Evolutionary conservation across 176 grass and related monocot species (phyloP), one percentile per base, ranked within the genome.

Genomic region (Oryza coarctata): DNA sequence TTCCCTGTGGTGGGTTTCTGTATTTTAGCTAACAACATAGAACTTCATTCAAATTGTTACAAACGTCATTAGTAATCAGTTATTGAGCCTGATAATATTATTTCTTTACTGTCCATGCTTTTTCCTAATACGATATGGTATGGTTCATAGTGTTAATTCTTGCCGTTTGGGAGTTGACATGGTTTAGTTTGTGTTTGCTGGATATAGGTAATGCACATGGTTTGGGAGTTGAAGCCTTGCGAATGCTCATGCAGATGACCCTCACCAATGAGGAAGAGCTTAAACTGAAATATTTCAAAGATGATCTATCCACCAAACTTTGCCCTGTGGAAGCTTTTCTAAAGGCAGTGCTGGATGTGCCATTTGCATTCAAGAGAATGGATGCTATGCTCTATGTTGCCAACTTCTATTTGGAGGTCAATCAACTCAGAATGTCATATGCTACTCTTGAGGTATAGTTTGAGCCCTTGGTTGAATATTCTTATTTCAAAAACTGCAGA

Each of bases 311-410:
- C 34, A 74, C 62, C 72, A 95, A 84, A 44, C 92, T 95, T 35
- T 89, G 92, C 38, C 63, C 84, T 0, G 63, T 94, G 20, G 95
- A 98, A 83, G 70, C 62, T 23, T 98, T 93, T 84, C 41, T 98
- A 7, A 98, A 91, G 76, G 82, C 72, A 44, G 74, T 95, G 36
- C 80, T 93, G 34, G 81, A 91, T n/a, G 79, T 95, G 33, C 92
- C 95, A 0, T 95, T 98, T 71, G 95, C 82, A 5, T 95, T 95
- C 77, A 93, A 91, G 81, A 78, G 90, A 39, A 86, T 95, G 30
- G 95, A 98, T 84, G 88, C 90, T 22, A 94, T 95, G 92, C 86
- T 93, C 75, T 98, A 94, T 69, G 66, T 92, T 69, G 86, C 92
- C 34, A 93, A 65, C 49, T 98, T 93, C n/a, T 94, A 95, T 80